Evolutionary conservation across 345 rosid genomes (phyloP), one percentile per base, ranked within the genome.

Genomic region (Nephelium lappaceum): DNA sequence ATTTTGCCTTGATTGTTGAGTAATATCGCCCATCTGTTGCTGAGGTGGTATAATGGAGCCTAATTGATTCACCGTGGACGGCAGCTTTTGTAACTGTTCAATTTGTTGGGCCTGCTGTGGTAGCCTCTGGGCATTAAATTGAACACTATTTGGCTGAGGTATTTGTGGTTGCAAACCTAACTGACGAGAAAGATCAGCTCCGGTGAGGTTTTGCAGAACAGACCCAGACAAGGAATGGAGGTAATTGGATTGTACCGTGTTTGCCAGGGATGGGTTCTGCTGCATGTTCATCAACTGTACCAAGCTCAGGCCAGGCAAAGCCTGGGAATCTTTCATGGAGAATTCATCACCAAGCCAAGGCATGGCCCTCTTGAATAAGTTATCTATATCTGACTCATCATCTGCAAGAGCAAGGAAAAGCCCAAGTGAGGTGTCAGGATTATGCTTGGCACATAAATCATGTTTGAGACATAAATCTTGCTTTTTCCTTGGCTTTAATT

Each of bases 201-300:
- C 87, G 19, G 79, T 57, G 61, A 87, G 81, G 75, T 86, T 87
- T 78, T 85, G 92, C 72, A 86, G 71, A 65, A 81, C 81, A 67
- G 89, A 82, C 19, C 87, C 87, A 31, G 91, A 78, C 74, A 87
- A 73, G 38, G 89, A 79, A 51, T 86, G 87, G 80, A 83, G 62
- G 79, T 83, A 86, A 84, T 83, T 86, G 11, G 88, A 84, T 79
- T 86, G 92, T 73, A 90, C 57, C 38, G 93, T 49, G 84, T 84
- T 86, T 38, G 84, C 81, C 42, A 88, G 62, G 57, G 82, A 83
- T 80, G 95, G 69, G 76, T 82, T 91, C 78, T 93, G 98, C 78
- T 91, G 97, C 95, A 94, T 84, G 81, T 85, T 94, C 98, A 94
- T 94, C 97, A 97, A 93, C 82, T 94, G 97, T 81, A 87, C 92